Conservation (phyloP, 73 alveolate species). For the Paramecium biaurelia region DNA sequence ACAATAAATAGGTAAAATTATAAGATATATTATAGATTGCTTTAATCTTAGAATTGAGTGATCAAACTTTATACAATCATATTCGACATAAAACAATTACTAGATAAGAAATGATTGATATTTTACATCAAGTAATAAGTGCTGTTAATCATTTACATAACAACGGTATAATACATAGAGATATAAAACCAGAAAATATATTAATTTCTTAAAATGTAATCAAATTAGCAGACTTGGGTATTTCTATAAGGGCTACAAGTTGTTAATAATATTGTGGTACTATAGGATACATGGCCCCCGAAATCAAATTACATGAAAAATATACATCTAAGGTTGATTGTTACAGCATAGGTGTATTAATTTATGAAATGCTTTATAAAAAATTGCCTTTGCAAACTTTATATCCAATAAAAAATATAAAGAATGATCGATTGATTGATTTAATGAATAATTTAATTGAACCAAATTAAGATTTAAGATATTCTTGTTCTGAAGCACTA, state of each 20-base stretch:
- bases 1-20: background rate
- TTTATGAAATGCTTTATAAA: slow-evolving; percentile 16
- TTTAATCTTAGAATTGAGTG: slow-evolving; percentile 31
- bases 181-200: background rate
- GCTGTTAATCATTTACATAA: slow-evolving; percentile 27
- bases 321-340: slow-evolving; percentile 2
- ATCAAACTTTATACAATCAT: background rate
- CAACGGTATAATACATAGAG: background rate
- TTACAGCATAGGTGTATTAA: slow-evolving; percentile 24
- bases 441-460: background rate
- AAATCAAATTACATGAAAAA: background rate
- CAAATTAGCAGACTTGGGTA: slow-evolving; percentile 95
- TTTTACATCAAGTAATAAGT: background rate
- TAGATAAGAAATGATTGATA: background rate
- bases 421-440: background rate
- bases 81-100: background rate
- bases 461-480: background rate
- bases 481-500: background rate
- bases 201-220: slow-evolving; percentile 9
- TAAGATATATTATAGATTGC: background rate
- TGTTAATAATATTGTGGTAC: slow-evolving; percentile 39
- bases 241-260: slow-evolving; percentile 74
- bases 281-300: slow-evolving; percentile 16
- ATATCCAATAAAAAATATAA: background rate
- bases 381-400: background rate